Base-by-base conservation (phyloP, 2,329 filamentous ascomycete genomes). In the Lanzia echinophila region DNA sequence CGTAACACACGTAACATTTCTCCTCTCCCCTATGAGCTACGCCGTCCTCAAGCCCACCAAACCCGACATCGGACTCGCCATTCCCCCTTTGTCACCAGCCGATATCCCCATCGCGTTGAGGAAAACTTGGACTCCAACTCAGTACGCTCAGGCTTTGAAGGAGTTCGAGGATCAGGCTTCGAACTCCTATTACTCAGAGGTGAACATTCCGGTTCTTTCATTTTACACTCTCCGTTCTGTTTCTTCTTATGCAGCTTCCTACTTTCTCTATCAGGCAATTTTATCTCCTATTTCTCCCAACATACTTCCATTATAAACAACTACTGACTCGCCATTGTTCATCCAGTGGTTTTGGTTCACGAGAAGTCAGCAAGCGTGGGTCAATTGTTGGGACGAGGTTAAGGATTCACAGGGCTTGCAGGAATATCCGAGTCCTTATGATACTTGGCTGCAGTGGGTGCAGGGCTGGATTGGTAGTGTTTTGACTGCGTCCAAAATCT, bases 321-420 rank as follows among this genome's bases (percentile, higher is more conserved):
- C 4, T 28, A 28, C 24, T 28, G 8, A 28, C 24, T 28, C 24
- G 8, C 24, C 24, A 28, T 28, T 28, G 8, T 28, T 4, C 52
- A 63, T 67, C 20, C 74, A 78, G 58, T 77, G 73, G 72, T 77
- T 77, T 59, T 78, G 74, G 75, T 77, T 77, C 56, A 70, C 75
- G 0, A 75, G 74, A 52, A 70, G 71, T 19, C 67, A 71, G 47
- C 66, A 72, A 41, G 68, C 69, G 4, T 76, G 74, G 73, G 69
- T 76, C 17, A 75, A 77, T 57, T 72, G 69, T 22, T 77, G 74
- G 73, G 70, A 75, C 52, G 67, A 64, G 22, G 68, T 67, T 7
- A 53, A 61, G 2, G 69, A 73, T 42, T 28, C 57, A 8, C 57
- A 56, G 1, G 67, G 66, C 2, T 65, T 63, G 3, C 62, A 68